A percentile compares a stretch with the other conserved stretches of the same genome.
These are phyloP conservation scores for Diaporthe eres DNA, from an alignment of 2,329 filamentous ascomycete species.

Conservation along the genomic window DNA sequence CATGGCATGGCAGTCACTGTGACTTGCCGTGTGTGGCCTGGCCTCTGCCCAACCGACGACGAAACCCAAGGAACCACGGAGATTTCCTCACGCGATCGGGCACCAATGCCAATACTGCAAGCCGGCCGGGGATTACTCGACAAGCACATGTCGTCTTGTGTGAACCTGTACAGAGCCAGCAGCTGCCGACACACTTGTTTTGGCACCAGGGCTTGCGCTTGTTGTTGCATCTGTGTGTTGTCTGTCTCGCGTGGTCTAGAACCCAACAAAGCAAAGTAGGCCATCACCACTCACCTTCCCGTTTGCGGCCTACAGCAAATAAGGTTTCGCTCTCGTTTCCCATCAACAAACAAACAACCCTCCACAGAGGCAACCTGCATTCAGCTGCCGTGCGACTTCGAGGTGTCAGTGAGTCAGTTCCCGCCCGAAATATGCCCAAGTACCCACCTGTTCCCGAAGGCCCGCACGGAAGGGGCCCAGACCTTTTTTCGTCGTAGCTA, in stretches of 20 bases:
- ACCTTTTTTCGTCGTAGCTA: constrained; percentile 24
- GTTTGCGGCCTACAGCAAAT: constrained; percentile 30
- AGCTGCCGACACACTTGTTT: background rate
- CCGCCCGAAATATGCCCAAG: constrained; percentile 12
- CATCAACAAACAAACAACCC: constrained; percentile 25
- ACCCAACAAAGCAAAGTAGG: constrained; percentile 22
- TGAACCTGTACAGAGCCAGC: background rate
- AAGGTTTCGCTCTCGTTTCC: constrained; percentile 28
- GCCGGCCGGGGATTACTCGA: constrained; percentile 2
- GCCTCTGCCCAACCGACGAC: constrained; percentile 1
- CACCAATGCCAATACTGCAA: constrained; percentile 11
- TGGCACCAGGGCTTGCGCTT: background rate
- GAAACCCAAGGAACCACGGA: constrained; percentile 17
- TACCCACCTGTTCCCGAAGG: constrained; percentile 12
- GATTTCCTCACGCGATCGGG: constrained; percentile 10
- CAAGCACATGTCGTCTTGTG: background rate
- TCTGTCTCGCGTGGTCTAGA: constrained; percentile 14
- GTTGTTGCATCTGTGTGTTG: constrained; percentile 22
- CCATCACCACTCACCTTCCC: background rate
- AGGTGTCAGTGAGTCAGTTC: constrained; percentile 30
- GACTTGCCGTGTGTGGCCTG: background rate
- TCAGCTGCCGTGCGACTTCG: constrained; percentile 24
- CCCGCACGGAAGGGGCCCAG: constrained; percentile 9
- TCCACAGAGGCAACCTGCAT: constrained; percentile 27
- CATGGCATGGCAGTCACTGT: background rate